Conservation (phyloP, 352 stramenopile species). For the Phytophthora hybrid region DNA sequence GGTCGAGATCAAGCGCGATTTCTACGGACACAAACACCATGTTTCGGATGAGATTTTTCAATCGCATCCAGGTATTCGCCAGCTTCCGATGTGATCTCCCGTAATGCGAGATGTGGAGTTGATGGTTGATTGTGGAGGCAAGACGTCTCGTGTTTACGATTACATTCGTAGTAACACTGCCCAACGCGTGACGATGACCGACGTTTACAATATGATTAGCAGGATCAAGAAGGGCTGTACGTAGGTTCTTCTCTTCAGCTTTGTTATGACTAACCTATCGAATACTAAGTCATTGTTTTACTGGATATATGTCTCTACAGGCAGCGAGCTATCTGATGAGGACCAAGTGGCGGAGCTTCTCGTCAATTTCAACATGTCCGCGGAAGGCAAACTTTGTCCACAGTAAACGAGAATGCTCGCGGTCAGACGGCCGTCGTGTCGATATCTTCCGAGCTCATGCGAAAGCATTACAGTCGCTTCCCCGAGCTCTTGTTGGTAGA, state of each 20-base stretch:
- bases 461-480: neutral
- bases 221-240: no score
- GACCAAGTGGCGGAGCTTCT: neutral
- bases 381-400: neutral
- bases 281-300: no score
- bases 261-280: no score
- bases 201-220: neutral
- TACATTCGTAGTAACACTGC: neutral
- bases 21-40: neutral
- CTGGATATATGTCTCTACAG: neutral
- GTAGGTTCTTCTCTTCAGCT: no score
- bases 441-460: no score
- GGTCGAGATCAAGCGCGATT: neutral
- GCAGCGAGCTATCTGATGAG: neutral
- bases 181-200: neutral
- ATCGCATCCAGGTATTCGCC: neutral
- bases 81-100: neutral
- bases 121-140: neutral
- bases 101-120: neutral
- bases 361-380: neutral
- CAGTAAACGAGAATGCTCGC: neutral
- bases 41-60: neutral
- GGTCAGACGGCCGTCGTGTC: neutral
- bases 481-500: no score
- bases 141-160: neutral